Conservation (phyloP, 306 rosid species). For the Arachis hypogaea region DNA sequence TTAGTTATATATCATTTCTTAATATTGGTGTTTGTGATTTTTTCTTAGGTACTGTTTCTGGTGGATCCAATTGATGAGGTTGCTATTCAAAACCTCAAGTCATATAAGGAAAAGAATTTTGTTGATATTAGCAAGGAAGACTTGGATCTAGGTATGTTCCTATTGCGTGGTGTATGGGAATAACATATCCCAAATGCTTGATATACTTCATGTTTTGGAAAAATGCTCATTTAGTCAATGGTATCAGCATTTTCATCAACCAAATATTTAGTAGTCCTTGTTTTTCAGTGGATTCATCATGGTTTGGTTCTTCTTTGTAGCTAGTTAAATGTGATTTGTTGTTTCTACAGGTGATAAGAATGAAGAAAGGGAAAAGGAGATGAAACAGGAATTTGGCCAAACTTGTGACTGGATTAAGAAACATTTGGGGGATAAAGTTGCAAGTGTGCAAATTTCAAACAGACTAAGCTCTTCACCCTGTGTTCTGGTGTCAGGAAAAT, state of each 20-base stretch:
- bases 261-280: constrained; percentile 15
- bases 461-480: constrained; percentile 96
- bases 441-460: constrained; percentile 87
- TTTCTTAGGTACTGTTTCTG: constrained; percentile 75
- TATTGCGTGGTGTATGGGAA: neutral
- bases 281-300: constrained; percentile 5
- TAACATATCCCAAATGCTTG: neutral
- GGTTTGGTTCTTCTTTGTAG: constrained; percentile 14
- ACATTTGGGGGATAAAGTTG: constrained; percentile 87
- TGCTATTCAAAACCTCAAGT: constrained; percentile 88
- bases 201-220: constrained; percentile 12
- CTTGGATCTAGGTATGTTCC: constrained; percentile 75
- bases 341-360: constrained; percentile 79
- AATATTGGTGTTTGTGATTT: constrained; percentile 32
- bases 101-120: constrained; percentile 89
- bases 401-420: constrained; percentile 98
- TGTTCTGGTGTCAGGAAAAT: constrained; percentile 91
- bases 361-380: constrained; percentile 85
- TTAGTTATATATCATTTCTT: neutral
- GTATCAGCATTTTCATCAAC: constrained; percentile 6
- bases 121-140: constrained; percentile 99
- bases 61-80: constrained; percentile 98
- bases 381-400: constrained; percentile 81
- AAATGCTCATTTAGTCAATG: neutral
- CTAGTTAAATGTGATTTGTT: constrained; percentile 26